These are phyloP conservation scores for Suillus subluteus DNA, from an alignment of 768 basidiomycete species.

Conservation along the genomic window DNA sequence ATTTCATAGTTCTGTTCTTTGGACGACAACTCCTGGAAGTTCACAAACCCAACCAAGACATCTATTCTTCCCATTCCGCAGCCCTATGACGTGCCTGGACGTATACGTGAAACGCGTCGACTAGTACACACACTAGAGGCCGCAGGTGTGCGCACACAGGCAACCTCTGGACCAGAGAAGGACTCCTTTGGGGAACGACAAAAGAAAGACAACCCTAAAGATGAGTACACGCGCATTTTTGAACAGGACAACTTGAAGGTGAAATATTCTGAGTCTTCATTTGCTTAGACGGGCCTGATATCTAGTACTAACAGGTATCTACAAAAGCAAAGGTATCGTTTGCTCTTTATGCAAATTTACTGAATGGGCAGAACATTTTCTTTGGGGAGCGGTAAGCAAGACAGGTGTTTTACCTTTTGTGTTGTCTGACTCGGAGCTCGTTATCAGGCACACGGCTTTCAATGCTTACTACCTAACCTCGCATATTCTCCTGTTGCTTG, in stretches of 20 bases:
- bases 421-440: neutral
- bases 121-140: conserved; percentile 8
- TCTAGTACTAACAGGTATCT: conserved; percentile 40
- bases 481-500: conserved; percentile 62
- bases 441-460: conserved; percentile 59
- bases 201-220: conserved; percentile 37
- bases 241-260: conserved; percentile 57
- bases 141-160: no score
- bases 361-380: conserved; percentile 54
- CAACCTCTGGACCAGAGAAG: no score
- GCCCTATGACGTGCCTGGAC: conserved; percentile 69
- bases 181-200: conserved; percentile 35
- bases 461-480: conserved; percentile 68
- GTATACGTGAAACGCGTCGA: conserved; percentile 61
- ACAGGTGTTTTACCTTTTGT: neutral
- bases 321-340: conserved; percentile 61
- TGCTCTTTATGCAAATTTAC: conserved; percentile 56
- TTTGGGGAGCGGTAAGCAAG: conserved; percentile 49
- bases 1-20: conserved; percentile 59
- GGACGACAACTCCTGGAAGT: conserved; percentile 57
- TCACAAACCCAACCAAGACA: conserved; percentile 37
- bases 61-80: conserved; percentile 65
- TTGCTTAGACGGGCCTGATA: neutral
- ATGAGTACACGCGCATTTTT: conserved; percentile 56
- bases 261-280: neutral